Conservation (phyloP, 306 rosid species). For the Cotoneaster glaucophyllus region DNA sequence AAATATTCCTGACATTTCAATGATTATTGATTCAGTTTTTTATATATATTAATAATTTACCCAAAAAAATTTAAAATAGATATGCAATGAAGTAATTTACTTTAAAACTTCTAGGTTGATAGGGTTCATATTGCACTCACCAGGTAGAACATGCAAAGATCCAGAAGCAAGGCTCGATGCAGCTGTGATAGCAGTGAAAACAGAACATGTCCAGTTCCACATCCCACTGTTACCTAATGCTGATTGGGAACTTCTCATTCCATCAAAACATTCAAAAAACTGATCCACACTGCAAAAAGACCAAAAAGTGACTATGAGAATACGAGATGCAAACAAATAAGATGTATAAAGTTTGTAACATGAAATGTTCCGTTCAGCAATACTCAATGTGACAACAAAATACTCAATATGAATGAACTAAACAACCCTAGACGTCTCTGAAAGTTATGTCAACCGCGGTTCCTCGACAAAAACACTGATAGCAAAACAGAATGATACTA, state of each 20-base stretch:
- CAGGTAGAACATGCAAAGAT: constrained; percentile 63
- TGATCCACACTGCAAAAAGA: constrained; percentile 81
- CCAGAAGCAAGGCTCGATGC: constrained; percentile 98
- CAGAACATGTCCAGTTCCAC: constrained; percentile 97
- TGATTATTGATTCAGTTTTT: not conserved
- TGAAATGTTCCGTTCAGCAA: not conserved
- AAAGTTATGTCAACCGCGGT: not conserved
- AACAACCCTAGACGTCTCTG: not conserved
- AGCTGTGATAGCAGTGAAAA: constrained; percentile 90
- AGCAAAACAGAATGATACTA: constrained; percentile 26
- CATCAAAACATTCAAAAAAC: constrained; percentile 96
- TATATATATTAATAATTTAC: not conserved
- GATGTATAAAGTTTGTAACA: not conserved
- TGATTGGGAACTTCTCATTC: constrained; percentile 83
- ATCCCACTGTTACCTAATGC: constrained; percentile 84
- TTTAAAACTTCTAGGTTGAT: not conserved
- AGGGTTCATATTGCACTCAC: constrained; percentile 36
- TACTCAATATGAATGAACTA: not conserved
- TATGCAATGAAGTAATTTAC: not conserved
- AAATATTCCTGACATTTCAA: not conserved
- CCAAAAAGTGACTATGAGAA: not conserved
- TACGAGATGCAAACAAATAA: not conserved
- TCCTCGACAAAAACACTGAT: constrained; percentile 9
- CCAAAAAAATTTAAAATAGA: not conserved
- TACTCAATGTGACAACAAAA: not conserved